A percentile compares a stretch with the other conserved stretches of the same genome.
Conservation (phyloP, 1,284 basidiomycete species). For the Ganoderma boninense region DNA sequence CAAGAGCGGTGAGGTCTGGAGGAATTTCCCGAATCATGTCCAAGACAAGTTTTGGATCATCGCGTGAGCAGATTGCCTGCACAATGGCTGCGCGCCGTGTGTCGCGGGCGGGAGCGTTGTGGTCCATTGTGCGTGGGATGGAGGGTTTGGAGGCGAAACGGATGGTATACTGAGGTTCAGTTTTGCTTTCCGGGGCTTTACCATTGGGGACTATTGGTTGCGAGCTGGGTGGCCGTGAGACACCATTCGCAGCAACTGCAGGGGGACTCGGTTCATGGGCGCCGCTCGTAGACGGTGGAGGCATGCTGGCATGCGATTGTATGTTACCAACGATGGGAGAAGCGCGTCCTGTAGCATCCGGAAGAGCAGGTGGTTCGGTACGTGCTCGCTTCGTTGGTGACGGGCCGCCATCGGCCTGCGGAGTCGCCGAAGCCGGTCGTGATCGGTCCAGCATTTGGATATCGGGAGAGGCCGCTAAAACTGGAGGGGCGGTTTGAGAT, state of each 20-base stretch:
- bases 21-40: constrained; percentile 71
- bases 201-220: constrained; percentile 34
- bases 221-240: constrained; percentile 34
- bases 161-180: constrained; percentile 47
- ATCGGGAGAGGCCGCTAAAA: constrained; percentile 53
- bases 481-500: constrained; percentile 40
- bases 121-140: constrained; percentile 63
- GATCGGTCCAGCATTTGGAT: constrained; percentile 54
- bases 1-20: constrained; percentile 50
- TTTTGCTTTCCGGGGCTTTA: constrained; percentile 29
- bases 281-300: constrained; percentile 26
- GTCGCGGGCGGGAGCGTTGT: constrained; percentile 66
- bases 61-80: constrained; percentile 69
- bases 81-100: constrained; percentile 66
- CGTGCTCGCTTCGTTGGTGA: constrained; percentile 73
- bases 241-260: constrained; percentile 23
- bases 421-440: constrained; percentile 56
- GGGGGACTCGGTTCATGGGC: constrained; percentile 21
- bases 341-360: constrained; percentile 27
- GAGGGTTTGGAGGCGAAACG: constrained; percentile 78
- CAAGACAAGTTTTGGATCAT: constrained; percentile 69
- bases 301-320: constrained; percentile 30
- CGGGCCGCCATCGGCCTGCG: constrained; percentile 57
- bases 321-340: constrained; percentile 17
- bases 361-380: constrained; percentile 54